Conservation (phyloP, 139 green algal genomes). For the Choricystis sp. region DNA sequence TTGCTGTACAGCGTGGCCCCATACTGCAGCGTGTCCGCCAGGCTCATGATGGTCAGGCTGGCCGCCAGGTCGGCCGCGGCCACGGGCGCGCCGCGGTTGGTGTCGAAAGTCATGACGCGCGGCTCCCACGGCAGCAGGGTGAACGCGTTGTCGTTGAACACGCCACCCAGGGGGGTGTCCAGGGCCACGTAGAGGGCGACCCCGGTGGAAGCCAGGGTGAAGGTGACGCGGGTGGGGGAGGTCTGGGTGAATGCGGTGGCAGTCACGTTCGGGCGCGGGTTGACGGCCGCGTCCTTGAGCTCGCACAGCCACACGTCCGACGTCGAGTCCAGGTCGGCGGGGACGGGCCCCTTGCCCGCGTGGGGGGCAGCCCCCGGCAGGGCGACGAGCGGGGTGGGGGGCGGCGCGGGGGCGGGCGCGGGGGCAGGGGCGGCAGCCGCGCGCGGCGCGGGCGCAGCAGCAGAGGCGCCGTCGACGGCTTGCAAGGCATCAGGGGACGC, state of each 20-base stretch:
- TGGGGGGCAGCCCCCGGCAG: neutral
- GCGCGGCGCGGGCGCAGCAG: conserved; percentile 6
- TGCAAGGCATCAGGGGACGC: too few relatives aligned
- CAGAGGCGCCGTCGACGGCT: conserved; percentile 10
- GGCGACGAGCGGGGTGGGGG: conserved; percentile 1
- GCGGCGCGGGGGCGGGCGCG: neutral
- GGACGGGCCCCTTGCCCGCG: neutral
- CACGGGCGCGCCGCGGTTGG: neutral
- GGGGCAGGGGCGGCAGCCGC: too few relatives aligned
- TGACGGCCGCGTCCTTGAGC: conserved; percentile 9
- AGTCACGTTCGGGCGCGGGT: too few relatives aligned
- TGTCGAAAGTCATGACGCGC: conserved; percentile 9
- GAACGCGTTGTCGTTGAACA: conserved; percentile 22
- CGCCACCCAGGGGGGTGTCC: conserved; percentile 8
- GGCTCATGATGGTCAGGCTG: neutral
- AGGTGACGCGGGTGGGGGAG: neutral
- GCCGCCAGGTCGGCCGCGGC: neutral
- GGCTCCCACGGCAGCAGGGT: conserved; percentile 27
- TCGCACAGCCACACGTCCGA: too few relatives aligned
- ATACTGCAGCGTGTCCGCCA: neutral
- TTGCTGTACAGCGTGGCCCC: neutral
- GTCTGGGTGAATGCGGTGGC: neutral
- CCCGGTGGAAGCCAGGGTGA: conserved; percentile 2
- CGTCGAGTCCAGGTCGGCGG: too few relatives aligned
- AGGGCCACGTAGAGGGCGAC: conserved; percentile 13